Base-by-base conservation (phyloP, 768 basidiomycete genomes). In the Cystofilobasidium capitatum region DNA sequence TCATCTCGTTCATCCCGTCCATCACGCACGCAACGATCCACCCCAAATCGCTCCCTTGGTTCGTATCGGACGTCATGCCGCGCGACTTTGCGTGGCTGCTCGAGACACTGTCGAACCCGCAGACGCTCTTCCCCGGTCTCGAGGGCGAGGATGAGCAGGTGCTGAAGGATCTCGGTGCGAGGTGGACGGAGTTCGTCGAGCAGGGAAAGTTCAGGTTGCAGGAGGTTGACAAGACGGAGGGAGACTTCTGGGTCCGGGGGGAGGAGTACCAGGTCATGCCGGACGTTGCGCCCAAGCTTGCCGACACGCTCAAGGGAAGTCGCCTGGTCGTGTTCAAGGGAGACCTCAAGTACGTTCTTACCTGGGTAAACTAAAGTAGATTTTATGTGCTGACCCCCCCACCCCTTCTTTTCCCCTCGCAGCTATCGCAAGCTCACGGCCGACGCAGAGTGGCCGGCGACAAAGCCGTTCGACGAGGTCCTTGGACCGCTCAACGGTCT, bases 21-120 rank as follows among this genome's bases (percentile, higher is more conserved):
- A 83, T 91, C 59, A 82, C 82, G 16, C 82, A 83, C 71, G 88
- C 93, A 33, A 84, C 90, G 64, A 96, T 97, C 78, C 94, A 99
- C 78, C 89, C 92, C 0, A 97, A 99, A 76, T 79, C 88, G 12
- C 88, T 97, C 61, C 93, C 93, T 0, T 99, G 94, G 92, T 99
- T 98, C 75, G 93, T 97, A 55, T 91, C 89, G 14, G 91, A 96
- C 75, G 91, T 93, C 33, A 88, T 89, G 5, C 92, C 94, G 1
- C 79, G 81, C 31, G 94, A 99, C 76, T 96, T 96, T 76, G 72
- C 70, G 73, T 78, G 77, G 77, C 75, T 84, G 0, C 81, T 93
- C 39, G 47, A 55, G 29, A 69, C 68, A 14, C 68, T 69, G 14
- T 74, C 77, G 36, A 72, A 75, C 51, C 79, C 83, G 2, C 36